Base-by-base conservation (phyloP, 441 rosid species). In the Breynia disticha region DNA sequence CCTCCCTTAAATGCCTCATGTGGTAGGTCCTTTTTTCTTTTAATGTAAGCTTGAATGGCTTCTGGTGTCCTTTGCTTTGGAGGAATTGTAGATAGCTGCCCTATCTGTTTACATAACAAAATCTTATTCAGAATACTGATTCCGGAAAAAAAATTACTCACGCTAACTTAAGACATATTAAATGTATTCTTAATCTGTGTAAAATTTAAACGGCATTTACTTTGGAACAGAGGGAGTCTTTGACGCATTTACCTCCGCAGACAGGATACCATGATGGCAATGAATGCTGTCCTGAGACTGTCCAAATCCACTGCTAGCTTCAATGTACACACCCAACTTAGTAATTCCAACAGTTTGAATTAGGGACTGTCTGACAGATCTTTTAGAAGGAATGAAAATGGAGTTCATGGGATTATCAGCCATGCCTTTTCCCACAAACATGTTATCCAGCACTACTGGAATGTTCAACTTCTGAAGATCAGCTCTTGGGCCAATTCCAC, bases 341-440 rank as follows among this genome's bases (percentile, higher is more conserved):
- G 99, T 86, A 24, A 93, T 89, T 41, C 99, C 99, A 11, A 84
- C 99, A 35, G 96, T 81, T 60, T 89, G 84, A 15, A 93, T 93
- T 19, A 89, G 80, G 3, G 95, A 83, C 58, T 86, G 93, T 60
- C 54, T 57, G 2, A 80, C 73, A 9, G 90, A 81, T 45, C 63
- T 62, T 32, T 71, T 80, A 16, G 88, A 67, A 15, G 97, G 97
- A 3, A 86, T 79, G 46, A 89, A 89, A 55, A 93, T 72, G 0
- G 87, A 3, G 70, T 93, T 93, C 97, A 86, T 81, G 16, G 99
- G 99, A 58, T 93, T 93, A 65, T 93, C 99, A 53, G 79, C 86
- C 84, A 93, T 87, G 64, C 83, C 97, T 76, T 80, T 66, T 16
- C 97, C 97, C 0, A 89, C 95, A 70, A 76, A 68, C 46, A 70